A percentile compares a stretch with the other conserved stretches of the same genome.
Conservation (phyloP, 169 alveolate genomes). For the Plasmodium falciparum region DNA sequence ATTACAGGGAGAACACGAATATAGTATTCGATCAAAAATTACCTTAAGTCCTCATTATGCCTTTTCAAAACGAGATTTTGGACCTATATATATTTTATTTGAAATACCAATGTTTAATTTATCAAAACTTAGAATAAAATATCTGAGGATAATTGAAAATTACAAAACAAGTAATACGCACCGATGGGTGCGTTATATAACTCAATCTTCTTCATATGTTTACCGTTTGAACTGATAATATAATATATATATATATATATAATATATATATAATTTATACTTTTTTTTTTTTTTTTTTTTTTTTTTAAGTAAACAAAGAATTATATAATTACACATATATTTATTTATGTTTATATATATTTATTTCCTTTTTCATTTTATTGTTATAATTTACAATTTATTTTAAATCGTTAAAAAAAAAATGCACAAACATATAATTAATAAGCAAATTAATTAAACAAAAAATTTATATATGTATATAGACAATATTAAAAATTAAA, state of each 20-base stretch:
- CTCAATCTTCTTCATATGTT: constrained; percentile 94
- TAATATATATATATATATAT: neutral
- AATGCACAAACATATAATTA: constrained; percentile 7
- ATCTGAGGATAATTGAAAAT: constrained; percentile 92
- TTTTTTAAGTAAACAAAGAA: too few species aligned
- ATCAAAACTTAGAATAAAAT: constrained; percentile 93
- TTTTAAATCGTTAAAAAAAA: neutral
- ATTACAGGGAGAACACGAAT: constrained; percentile 46
- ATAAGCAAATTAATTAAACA: constrained; percentile 1
- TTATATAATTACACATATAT: too few species aligned
- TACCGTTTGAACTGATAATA: constrained; percentile 83
- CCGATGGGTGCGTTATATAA: constrained; percentile 97
- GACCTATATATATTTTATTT: constrained; percentile 93
- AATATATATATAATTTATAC: too few species aligned
- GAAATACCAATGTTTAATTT: constrained; percentile 97
- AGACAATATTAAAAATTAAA: neutral
- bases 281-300: too few species aligned
- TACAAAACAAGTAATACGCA: constrained; percentile 89
- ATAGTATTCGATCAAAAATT: constrained; percentile 77
- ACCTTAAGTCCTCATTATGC: constrained; percentile 80
- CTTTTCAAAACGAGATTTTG: constrained; percentile 89
- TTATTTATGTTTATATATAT: neutral
- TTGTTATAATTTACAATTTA: neutral
- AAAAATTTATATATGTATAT: neutral
- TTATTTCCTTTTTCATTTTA: neutral